These are phyloP conservation scores for Phytopythium ostracodes DNA, from an alignment of 352 stramenopile species.

Conservation along the genomic window DNA sequence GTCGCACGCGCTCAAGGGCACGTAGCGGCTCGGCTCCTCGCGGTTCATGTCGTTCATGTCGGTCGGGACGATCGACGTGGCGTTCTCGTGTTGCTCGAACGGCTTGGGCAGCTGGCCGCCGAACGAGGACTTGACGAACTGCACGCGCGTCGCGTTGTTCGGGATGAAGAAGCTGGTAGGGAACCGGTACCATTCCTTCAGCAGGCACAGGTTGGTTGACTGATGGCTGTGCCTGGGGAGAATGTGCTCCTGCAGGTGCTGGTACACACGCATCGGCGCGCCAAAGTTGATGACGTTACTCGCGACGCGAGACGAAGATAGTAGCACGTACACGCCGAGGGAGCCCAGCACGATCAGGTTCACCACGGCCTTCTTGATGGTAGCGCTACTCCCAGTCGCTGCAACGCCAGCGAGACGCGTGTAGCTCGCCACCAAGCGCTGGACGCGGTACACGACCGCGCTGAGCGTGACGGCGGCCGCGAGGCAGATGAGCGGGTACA, in stretches of 20 bases:
- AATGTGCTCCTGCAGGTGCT: constrained; percentile 55
- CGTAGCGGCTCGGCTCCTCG: constrained; percentile 89
- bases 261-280: constrained; percentile 66
- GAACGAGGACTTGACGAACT: constrained; percentile 94
- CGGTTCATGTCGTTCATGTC: constrained; percentile 94
- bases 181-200: constrained; percentile 98
- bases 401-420: neutral
- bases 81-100: constrained; percentile 76
- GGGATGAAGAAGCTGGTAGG: constrained; percentile 96
- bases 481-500: constrained; percentile 92
- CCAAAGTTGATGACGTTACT: constrained; percentile 75
- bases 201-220: constrained; percentile 85
- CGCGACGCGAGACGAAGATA: constrained; percentile 53
- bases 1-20: constrained; percentile 75
- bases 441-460: constrained; percentile 31
- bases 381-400: neutral
- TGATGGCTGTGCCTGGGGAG: constrained; percentile 33
- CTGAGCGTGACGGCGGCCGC: constrained; percentile 73
- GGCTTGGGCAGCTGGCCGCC: constrained; percentile 91
- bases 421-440: constrained; percentile 17
- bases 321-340: constrained; percentile 44
- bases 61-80: constrained; percentile 50
- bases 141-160: constrained; percentile 61
- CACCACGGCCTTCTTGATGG: constrained; percentile 12
- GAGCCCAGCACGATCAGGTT: constrained; percentile 33